Conservation (phyloP, 305 asterid genomes). For the Solanum hybrid region DNA sequence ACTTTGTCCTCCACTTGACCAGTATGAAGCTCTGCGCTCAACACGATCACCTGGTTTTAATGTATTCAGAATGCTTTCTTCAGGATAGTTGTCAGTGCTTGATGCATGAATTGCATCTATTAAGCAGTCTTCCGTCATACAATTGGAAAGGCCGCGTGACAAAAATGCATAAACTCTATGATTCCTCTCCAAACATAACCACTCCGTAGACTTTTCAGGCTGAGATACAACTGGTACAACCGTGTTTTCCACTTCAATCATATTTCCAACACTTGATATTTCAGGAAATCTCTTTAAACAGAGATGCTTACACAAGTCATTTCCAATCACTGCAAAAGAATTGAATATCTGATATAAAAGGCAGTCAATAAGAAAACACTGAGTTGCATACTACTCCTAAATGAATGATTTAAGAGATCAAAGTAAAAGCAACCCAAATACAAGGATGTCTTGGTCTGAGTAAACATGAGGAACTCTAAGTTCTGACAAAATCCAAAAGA, state of each 20-base stretch:
- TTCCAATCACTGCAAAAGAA: conserved; percentile 48
- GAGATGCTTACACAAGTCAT: conserved; percentile 49
- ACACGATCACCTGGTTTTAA: conserved; percentile 39
- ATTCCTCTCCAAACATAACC: conserved; percentile 34
- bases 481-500: not conserved
- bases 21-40: conserved; percentile 54
- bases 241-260: conserved; percentile 21
- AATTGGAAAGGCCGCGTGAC: conserved; percentile 27
- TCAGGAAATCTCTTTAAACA: conserved; percentile 54
- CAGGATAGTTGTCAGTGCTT: conserved; percentile 64
- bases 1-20: conserved; percentile 72
- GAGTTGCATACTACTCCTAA: not conserved
- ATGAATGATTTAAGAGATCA: not conserved
- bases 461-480: not conserved
- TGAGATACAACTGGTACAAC: conserved; percentile 18
- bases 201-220: conserved; percentile 22
- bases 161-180: conserved; percentile 50
- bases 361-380: not conserved
- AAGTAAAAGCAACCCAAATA: not conserved
- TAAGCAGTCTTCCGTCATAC: conserved; percentile 33
- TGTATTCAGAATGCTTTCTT: conserved; percentile 62
- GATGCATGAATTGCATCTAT: conserved; percentile 56
- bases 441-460: not conserved
- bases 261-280: conserved; percentile 23
- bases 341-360: not conserved